Percentiles rank a stretch among this genome's conserved stretches.
phyloP scores from a whole-genome alignment of 1,139 yeast species.

The Blastobotrys niveus region DNA sequence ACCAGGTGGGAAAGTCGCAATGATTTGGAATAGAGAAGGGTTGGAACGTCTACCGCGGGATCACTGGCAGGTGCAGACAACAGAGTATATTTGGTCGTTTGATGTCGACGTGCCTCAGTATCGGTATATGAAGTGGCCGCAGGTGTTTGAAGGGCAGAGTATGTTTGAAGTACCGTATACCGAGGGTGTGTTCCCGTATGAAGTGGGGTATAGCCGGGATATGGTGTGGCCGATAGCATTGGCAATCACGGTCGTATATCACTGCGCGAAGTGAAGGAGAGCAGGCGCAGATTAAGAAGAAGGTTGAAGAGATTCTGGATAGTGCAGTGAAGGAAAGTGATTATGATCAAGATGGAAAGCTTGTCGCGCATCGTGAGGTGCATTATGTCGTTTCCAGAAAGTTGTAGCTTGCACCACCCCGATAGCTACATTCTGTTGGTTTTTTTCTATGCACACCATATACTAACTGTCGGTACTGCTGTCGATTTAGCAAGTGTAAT shows the following conservation, averaged over 20 bases:
- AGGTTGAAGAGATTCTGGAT: slow-evolving; percentile 33
- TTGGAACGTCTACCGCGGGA: slow-evolving; percentile 25
- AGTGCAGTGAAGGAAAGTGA: slow-evolving; percentile 16
- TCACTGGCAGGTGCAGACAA: slow-evolving; percentile 34
- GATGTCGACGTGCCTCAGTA: slow-evolving; percentile 53
- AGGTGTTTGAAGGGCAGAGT: slow-evolving; percentile 34
- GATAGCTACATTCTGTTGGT: too few relatives aligned
- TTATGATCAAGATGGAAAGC: slow-evolving; percentile 12
- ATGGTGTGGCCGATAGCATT: slow-evolving; percentile 45
- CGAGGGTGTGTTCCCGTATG: slow-evolving; percentile 35
- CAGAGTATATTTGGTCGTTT: slow-evolving; percentile 31
- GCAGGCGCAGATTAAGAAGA: slow-evolving; percentile 33
- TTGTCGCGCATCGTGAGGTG: slow-evolving; percentile 18
- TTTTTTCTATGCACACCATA: too few relatives aligned
- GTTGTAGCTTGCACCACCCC: too few relatives aligned
- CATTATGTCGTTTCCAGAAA: slow-evolving; percentile 16
- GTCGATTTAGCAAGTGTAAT: too few relatives aligned
- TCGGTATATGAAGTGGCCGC: slow-evolving; percentile 47
- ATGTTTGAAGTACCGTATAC: slow-evolving; percentile 35
- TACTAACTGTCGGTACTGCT: too few relatives aligned
- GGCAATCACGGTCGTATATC: slow-evolving; percentile 57
- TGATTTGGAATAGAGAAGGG: slow-evolving; percentile 60
- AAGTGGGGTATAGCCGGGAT: slow-evolving; percentile 24
- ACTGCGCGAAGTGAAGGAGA: slow-evolving; percentile 43
- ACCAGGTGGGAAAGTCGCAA: slow-evolving; percentile 47